phyloP scores from a whole-genome alignment of 768 basidiomycete species.

The Tulasnella sp. region DNA sequence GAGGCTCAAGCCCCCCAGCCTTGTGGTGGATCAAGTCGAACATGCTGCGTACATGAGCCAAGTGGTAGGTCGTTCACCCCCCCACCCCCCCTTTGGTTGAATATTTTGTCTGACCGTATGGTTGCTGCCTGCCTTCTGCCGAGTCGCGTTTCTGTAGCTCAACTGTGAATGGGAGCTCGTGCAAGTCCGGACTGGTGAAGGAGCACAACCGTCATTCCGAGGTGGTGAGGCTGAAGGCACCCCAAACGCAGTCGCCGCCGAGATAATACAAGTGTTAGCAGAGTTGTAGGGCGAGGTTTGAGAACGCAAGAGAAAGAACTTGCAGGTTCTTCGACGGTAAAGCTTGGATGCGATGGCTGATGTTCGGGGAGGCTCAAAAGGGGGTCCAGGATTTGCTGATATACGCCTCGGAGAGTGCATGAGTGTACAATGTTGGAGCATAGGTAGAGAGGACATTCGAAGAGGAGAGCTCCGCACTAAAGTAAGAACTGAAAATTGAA shows the following conservation, averaged over 20 bases:
- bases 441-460: too few species aligned
- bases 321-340: not conserved
- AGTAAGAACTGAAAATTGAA: too few species aligned
- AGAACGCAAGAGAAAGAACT: not conserved
- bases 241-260: not conserved
- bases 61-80: not conserved
- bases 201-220: not conserved
- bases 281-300: constrained; percentile 1
- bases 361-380: not conserved
- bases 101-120: too few species aligned
- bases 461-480: too few species aligned
- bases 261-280: not conserved
- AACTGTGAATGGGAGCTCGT: not conserved
- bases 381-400: not conserved
- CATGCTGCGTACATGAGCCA: not conserved
- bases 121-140: too few species aligned
- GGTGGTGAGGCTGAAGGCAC: not conserved
- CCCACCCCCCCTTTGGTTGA: too few species aligned
- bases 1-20: not conserved
- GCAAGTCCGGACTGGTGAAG: constrained; percentile 2
- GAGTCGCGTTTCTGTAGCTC: not conserved
- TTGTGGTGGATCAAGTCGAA: not conserved
- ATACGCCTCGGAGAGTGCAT: not conserved
- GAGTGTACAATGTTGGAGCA: too few species aligned
- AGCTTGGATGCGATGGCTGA: not conserved